A percentile compares a stretch with the other conserved stretches of the same genome.
Evolutionary conservation across 2,329 filamentous ascomycete genomes (phyloP).

Genomic region (Paraphaeosphaeria minitans): DNA sequence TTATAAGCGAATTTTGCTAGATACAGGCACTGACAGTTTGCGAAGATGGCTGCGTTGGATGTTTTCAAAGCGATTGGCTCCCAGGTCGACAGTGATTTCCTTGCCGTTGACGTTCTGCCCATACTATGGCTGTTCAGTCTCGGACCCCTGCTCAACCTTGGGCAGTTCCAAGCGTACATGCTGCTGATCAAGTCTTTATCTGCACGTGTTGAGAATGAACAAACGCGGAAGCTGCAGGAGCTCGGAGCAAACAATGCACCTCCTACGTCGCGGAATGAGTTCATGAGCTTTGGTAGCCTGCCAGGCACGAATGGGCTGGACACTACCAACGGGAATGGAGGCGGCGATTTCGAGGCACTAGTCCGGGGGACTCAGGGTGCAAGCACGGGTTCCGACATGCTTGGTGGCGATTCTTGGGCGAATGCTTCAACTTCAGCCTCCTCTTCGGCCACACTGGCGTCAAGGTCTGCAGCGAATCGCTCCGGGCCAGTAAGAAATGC

Average conservation of each 20-base stretch:
- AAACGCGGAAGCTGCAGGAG: conserved; percentile 85
- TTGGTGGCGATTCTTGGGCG: conserved; percentile 52
- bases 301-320: conserved; percentile 61
- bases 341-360: conserved; percentile 84
- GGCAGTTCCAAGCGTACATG: conserved; percentile 90
- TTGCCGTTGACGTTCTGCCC: conserved; percentile 88
- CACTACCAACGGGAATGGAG: conserved; percentile 60
- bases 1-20: neutral
- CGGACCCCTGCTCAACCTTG: conserved; percentile 83
- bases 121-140: conserved; percentile 91
- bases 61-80: conserved; percentile 84
- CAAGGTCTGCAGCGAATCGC: conserved; percentile 33
- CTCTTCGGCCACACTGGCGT: conserved; percentile 39
- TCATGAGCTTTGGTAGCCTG: conserved; percentile 68
- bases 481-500: conserved; percentile 30
- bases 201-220: conserved; percentile 81
- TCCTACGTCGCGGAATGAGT: conserved; percentile 65
- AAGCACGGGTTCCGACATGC: conserved; percentile 43
- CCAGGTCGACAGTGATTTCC: conserved; percentile 84
- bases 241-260: conserved; percentile 66
- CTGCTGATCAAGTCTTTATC: conserved; percentile 81
- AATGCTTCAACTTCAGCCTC: conserved; percentile 40
- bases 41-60: conserved; percentile 77
- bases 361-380: conserved; percentile 70
- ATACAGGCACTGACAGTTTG: neutral